phyloP scores from a whole-genome alignment of 164 flowering plant genomes.

The Platanus orientalis region DNA sequence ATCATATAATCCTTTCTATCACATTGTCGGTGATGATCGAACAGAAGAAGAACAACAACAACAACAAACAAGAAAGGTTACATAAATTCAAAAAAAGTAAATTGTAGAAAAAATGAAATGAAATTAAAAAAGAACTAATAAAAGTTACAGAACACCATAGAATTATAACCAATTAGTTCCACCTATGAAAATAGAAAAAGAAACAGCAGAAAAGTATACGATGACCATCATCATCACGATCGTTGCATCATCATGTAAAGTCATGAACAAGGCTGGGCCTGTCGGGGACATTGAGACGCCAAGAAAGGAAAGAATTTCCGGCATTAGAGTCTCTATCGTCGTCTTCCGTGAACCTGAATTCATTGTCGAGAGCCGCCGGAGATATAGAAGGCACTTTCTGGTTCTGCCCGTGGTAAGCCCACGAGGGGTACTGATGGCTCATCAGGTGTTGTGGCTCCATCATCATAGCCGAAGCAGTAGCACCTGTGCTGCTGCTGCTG shows the following conservation, averaged over 20 bases:
- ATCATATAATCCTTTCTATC: too few relatives aligned
- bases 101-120: too few relatives aligned
- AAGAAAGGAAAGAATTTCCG: constrained; percentile 56
- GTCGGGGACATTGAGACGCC: constrained; percentile 83
- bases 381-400: constrained; percentile 36
- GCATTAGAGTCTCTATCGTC: constrained; percentile 25
- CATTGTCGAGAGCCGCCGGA: constrained; percentile 34
- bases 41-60: too few relatives aligned
- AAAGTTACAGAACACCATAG: constrained; percentile 16
- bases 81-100: neutral
- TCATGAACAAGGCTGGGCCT: constrained; percentile 66
- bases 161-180: constrained; percentile 26
- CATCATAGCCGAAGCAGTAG: constrained; percentile 3
- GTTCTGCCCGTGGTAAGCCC: constrained; percentile 29
- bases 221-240: constrained; percentile 3
- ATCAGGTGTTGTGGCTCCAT: constrained; percentile 29
- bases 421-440: constrained; percentile 28
- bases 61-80: neutral
- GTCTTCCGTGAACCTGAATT: constrained; percentile 54
- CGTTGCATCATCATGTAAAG: constrained; percentile 40
- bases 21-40: too few relatives aligned
- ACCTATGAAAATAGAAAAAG: constrained; percentile 15
- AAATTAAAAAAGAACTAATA: neutral
- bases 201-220: constrained; percentile 1
- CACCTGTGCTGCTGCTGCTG: constrained; percentile 19